Base-by-base conservation (phyloP, 2,329 filamentous ascomycete species). In the Ophiostoma montium region DNA sequence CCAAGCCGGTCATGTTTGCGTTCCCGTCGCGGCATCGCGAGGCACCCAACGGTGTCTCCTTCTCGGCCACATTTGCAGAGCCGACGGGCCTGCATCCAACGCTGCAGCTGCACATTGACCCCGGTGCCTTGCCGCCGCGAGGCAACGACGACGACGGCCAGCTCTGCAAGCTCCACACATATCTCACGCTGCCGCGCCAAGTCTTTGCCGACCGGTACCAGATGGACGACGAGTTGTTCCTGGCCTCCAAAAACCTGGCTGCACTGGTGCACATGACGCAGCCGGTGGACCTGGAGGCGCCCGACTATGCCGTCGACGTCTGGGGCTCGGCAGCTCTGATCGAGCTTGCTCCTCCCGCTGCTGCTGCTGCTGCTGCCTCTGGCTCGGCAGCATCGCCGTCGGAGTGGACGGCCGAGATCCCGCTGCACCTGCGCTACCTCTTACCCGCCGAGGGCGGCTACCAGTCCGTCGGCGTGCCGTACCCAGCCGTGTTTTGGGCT, bases 141-240 rank as follows among this genome's bases (percentile, higher is more conserved):
- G 38, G 32, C 36, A 38, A 35, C 27, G 48, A 52, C 23, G 30
- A 21, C 36, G 50, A 43, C 42, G 47, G 46, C 32, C 47, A 49
- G 27, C 27, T 45, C 4, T 95, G 90, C 64, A 74, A 75, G 15
- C 70, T 89, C 1, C 81, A 95, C 64, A 76, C 84, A 11, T 86
- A 94, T 63, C 67, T 95, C 23, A 94, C 86, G 0, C 75, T 95
- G 3, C 89, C 90, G 1, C 84, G 82, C 23, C 67, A 73, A 45
- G 71, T 95, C 53, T 95, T 96, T 64, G 78, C 84, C 35, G 90
- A 96, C 68, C 81, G 82, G 59, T 94, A 95, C 65, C 87, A 94
- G 64, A 75, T 95, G 52, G 71, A 70, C 21, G 85, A 89, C 61
- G 65, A 75, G 0, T 71, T 95, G 5, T 92, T 94, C 65, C 73